Conservation (phyloP, 202 grass and related monocot genomes). For the Setaria italica region DNA sequence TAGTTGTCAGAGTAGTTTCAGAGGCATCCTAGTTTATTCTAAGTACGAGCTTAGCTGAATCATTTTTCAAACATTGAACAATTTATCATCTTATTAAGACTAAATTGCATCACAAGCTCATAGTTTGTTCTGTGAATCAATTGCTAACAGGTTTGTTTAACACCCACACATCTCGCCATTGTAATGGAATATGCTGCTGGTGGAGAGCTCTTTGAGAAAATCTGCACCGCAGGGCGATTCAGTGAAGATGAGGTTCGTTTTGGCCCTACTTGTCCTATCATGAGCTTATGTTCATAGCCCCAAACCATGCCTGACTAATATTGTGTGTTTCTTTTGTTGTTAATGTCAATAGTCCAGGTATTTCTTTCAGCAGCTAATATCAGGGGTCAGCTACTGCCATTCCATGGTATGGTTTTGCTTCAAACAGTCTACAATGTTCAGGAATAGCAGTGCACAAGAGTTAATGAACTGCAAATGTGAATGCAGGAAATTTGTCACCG, state of each 20-base stretch:
- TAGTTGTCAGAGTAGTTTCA: constrained; percentile 23
- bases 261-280: background rate
- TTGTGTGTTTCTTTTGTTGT: constrained; percentile 23
- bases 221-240: constrained; percentile 82
- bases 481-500: constrained; percentile 94
- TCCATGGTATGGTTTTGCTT: constrained; percentile 65
- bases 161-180: constrained; percentile 82
- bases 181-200: constrained; percentile 99
- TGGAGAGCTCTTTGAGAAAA: constrained; percentile 84
- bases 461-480: background rate
- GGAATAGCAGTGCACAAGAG: background rate
- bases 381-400: constrained; percentile 96
- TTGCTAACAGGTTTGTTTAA: constrained; percentile 64
- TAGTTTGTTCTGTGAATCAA: constrained; percentile 20
- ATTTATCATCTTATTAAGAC: background rate
- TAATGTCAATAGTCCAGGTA: constrained; percentile 67
- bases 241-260: constrained; percentile 88
- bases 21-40: background rate
- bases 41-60: background rate
- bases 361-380: constrained; percentile 95
- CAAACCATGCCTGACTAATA: constrained; percentile 1
- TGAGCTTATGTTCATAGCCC: background rate
- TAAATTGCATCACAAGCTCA: background rate
- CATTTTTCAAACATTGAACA: background rate
- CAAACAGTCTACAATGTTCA: background rate